Base-by-base conservation (phyloP, 2,329 filamentous ascomycete genomes). In the Xylariaceae sp. region DNA sequence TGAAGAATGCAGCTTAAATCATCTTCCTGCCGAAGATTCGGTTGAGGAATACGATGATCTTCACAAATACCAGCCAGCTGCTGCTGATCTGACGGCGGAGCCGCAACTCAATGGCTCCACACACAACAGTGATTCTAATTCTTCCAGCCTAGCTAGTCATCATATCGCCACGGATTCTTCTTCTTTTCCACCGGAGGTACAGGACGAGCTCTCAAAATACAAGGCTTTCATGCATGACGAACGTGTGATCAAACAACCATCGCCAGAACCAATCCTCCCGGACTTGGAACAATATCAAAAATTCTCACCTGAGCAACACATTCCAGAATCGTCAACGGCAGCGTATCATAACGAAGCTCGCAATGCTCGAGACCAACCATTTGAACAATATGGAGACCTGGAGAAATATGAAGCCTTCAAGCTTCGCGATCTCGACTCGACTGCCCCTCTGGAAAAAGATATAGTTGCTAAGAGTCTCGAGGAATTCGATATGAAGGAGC, bases 311-410 rank as follows among this genome's bases (percentile, higher is more conserved):
- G 22, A 28, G 4, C 4, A 4, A 28, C 22, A 28, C 7, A 28
- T 28, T 28, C 22, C 22, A 7, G 22, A 28, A 28, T 28, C 22
- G 22, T 28, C 22, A 28, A 7, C 12, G 41, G 47, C 34, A 45
- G 63, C 61, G 3, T 73, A 75, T 43, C 61, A 69, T 4, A 75
- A 78, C 22, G 22, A 28, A 7, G 7, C 4, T 28, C 22, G 22
- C 22, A 28, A 28, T 28, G 22, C 22, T 28, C 22, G 63, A 41
- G 66, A 66, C 18, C 52, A 57, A 19, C 63, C 63, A 3, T 64
- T 64, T 14, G 53, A 63, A 34, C 57, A 67, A 33, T 75, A 75
- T 49, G 69, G 69, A 46, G 75, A 77, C 45, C 64, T 77, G 36
- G 64, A 69, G 33, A 65, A 65, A 19, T 77, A 78, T 45, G 64